phyloP scores from a whole-genome alignment of 2,329 filamentous ascomycete species.

The Neonectria faginata region DNA sequence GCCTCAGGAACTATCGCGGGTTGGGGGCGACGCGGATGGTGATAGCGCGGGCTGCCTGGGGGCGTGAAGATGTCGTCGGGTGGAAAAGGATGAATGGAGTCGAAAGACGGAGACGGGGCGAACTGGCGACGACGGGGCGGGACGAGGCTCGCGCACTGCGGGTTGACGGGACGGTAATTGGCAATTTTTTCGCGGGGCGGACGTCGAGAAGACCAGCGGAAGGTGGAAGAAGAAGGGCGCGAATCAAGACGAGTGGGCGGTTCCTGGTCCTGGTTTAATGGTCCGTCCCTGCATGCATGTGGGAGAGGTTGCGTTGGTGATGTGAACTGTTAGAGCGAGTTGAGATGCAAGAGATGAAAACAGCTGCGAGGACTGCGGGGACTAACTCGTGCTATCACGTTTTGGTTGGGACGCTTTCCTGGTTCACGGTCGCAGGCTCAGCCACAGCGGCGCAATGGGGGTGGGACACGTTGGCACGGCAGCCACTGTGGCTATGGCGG shows the following conservation, averaged over 20 bases:
- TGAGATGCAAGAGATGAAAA: neutral
- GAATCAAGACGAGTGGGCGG: constrained; percentile 30
- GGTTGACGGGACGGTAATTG: constrained; percentile 5
- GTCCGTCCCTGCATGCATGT: constrained; percentile 22
- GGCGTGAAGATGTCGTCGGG: constrained; percentile 36
- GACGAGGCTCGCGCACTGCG: constrained; percentile 22
- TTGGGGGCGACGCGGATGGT: constrained; percentile 27
- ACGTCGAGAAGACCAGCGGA: constrained; percentile 28
- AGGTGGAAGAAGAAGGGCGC: constrained; percentile 27
- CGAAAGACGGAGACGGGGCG: constrained; percentile 37
- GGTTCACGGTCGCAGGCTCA: constrained; percentile 11
- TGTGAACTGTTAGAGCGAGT: constrained; percentile 25
- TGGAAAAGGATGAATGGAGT: constrained; percentile 39
- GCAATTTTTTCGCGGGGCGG: constrained; percentile 22
- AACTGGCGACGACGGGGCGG: constrained; percentile 11
- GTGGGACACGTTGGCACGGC: constrained; percentile 1
- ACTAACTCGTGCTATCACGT: constrained; percentile 29
- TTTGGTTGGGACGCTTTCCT: neutral
- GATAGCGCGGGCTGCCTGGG: constrained; percentile 37
- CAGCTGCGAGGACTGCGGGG: neutral
- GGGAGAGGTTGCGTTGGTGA: constrained; percentile 4
- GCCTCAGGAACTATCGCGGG: constrained; percentile 23
- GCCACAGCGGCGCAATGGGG: constrained; percentile 10
- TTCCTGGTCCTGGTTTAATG: constrained; percentile 26
- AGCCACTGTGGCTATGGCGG: constrained; percentile 4